Conservation (phyloP, 768 basidiomycete genomes). For the Atractiella rhizophila region DNA sequence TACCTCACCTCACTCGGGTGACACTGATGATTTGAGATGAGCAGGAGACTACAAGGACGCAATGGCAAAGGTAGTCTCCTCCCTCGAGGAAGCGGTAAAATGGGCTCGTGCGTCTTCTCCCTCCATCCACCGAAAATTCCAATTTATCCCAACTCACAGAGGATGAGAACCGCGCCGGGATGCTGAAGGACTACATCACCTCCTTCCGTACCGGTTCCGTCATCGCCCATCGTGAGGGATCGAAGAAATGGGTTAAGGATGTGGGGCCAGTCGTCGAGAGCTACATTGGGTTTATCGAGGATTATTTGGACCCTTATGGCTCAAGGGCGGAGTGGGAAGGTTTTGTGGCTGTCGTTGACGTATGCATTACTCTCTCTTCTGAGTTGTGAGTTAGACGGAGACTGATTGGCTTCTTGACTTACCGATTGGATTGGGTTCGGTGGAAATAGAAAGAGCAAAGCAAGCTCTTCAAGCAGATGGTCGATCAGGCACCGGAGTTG, state of each 20-base stretch:
- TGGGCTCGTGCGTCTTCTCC: conserved; percentile 47
- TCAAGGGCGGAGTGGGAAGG: conserved; percentile 85
- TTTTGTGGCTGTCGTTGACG: too few relatives aligned
- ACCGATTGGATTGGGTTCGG: conserved; percentile 30
- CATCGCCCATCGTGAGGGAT: conserved; percentile 50
- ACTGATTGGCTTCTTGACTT: conserved; percentile 33
- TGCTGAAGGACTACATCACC: conserved; percentile 53
- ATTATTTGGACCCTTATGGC: conserved; percentile 64
- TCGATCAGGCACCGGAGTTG: conserved; percentile 46
- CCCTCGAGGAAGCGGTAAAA: conserved; percentile 37
- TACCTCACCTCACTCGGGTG: too few relatives aligned
- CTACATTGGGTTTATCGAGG: conserved; percentile 23
- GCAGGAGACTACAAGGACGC: conserved; percentile 46
- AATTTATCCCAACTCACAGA: too few relatives aligned
- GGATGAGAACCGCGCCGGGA: conserved; percentile 42
- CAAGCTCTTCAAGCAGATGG: too few relatives aligned
- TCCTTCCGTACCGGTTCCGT: conserved; percentile 60
- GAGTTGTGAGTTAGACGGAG: conserved; percentile 36
- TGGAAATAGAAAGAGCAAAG: too few relatives aligned
- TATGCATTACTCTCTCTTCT: conserved; percentile 34
- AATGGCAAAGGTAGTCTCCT: conserved; percentile 32
- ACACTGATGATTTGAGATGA: too few relatives aligned
- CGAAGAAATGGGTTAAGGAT: conserved; percentile 61
- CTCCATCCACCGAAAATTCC: too few relatives aligned
- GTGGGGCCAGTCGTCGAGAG: conserved; percentile 65